A percentile compares a stretch with the other conserved stretches of the same genome.
phyloP scores from a whole-genome alignment of 1,284 basidiomycete genomes.

The Ustilago shanxiensis region DNA sequence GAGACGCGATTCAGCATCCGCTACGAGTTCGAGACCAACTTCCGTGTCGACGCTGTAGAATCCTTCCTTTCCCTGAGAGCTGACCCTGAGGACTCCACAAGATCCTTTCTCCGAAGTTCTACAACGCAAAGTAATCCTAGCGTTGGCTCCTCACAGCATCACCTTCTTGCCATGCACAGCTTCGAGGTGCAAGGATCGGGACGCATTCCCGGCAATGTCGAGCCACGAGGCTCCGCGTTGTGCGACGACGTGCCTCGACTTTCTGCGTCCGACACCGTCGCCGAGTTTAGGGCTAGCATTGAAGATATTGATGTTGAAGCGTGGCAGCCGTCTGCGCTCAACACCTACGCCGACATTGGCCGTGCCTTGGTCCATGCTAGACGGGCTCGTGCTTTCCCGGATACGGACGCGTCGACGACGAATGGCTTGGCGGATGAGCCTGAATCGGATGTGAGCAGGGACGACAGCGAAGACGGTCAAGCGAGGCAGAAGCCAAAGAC shows the following conservation, averaged over 20 bases:
- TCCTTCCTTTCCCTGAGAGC: slow-evolving; percentile 39
- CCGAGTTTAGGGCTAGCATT: slow-evolving; percentile 49
- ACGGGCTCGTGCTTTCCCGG: neutral
- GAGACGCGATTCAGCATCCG: slow-evolving; percentile 44
- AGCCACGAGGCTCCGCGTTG: slow-evolving; percentile 25
- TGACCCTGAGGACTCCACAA: slow-evolving; percentile 9
- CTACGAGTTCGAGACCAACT: slow-evolving; percentile 50
- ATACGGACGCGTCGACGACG: neutral
- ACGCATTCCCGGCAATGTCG: slow-evolving; percentile 32
- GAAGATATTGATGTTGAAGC: slow-evolving; percentile 62
- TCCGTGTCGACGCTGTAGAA: slow-evolving; percentile 51
- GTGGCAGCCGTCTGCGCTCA: slow-evolving; percentile 53
- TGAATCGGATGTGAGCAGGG: neutral
- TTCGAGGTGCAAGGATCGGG: slow-evolving; percentile 45
- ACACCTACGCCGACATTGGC: slow-evolving; percentile 39
- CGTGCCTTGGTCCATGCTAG: slow-evolving; percentile 16
- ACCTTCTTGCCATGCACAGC: slow-evolving; percentile 53
- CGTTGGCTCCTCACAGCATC: slow-evolving; percentile 44
- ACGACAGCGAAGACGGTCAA: neutral
- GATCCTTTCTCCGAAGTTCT: slow-evolving; percentile 11
- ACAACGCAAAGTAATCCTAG: slow-evolving; percentile 8
- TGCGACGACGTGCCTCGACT: slow-evolving; percentile 28
- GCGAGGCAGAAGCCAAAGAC: slow-evolving; percentile 5
- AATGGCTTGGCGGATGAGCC: neutral
- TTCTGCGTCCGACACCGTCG: slow-evolving; percentile 28